Evolutionary conservation across 352 stramenopile genomes (phyloP), one percentile per base, ranked within the genome.

Genomic region (Globisporangium spinosum): DNA sequence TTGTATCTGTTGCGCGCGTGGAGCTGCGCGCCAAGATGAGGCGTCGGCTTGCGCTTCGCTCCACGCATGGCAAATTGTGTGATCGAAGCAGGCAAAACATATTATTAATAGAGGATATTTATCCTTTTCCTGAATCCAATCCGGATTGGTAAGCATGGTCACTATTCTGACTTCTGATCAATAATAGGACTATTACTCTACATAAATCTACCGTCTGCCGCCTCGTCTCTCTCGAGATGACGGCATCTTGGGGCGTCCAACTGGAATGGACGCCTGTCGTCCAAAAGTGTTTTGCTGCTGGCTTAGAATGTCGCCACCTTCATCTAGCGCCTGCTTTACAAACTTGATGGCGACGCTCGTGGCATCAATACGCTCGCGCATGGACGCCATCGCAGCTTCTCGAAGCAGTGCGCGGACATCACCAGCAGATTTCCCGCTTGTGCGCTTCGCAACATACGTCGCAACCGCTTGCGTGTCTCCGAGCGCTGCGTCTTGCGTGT

Each of bases 1-100:
- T 80, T 83, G 75, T 96, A 96, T 49, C 82, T 83, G 67, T 96
- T 95, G 29, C 88, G 80, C 59, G 73, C 72, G 74, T 95, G 88
- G 62, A 86, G 73, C 23, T 76, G 74, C 22, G 83, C 80, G 68
- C 83, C 80, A 13, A 91, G 72, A 69, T 87, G 74, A 62, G 82
- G 83, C 58, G 87, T 94, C 35, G 79, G 73, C 6, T 77, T 73
- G 7, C 85, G 78, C 51, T 75, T 73, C 65, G 88, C 77, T 17
- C 75, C 78, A 3, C 84, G 77, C 80, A 76, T 71, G 27, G 34
- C 58, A 34, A 53, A 53, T 15, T 22, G 43, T 45, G 12, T 45
- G 38, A 35, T 17, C 38, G 12, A 45, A 45, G 38, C 15, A 17
- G 38, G 12, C 38, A 45, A 17, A 4, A 13, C 4, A 20, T 20